phyloP scores from a whole-genome alignment of 2,329 filamentous ascomycete species.

The Coccinonectria pachysandricola region DNA sequence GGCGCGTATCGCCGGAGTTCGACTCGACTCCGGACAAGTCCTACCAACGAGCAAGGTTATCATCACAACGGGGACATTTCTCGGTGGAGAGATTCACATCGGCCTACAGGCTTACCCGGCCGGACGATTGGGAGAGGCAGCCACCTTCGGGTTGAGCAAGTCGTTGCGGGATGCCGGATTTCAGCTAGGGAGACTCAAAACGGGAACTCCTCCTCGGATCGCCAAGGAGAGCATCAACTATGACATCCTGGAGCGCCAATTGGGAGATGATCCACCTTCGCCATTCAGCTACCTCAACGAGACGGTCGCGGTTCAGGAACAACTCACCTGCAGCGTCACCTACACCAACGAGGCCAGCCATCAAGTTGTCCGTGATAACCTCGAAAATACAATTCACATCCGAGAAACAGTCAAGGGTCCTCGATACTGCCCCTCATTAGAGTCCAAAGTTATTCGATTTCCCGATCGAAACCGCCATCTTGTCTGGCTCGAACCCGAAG shows the following conservation, averaged over 20 bases:
- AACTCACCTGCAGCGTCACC: conserved; percentile 79
- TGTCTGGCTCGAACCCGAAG: conserved; percentile 95
- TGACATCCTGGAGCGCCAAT: conserved; percentile 57
- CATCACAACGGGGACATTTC: conserved; percentile 92
- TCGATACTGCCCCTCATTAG: conserved; percentile 88
- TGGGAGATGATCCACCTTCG: conserved; percentile 72
- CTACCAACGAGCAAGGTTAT: conserved; percentile 73
- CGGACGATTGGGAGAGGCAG: conserved; percentile 86
- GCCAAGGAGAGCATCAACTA: conserved; percentile 78
- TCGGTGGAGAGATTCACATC: conserved; percentile 94
- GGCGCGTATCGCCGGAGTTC: conserved; percentile 72
- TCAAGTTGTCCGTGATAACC: conserved; percentile 72
- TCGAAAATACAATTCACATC: conserved; percentile 96
- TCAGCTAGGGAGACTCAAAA: conserved; percentile 81
- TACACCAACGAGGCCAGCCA: conserved; percentile 79
- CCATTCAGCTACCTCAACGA: conserved; percentile 90
- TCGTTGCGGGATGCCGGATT: conserved; percentile 85
- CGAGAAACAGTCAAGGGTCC: conserved; percentile 90
- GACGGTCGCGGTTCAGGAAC: conserved; percentile 64
- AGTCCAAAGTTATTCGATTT: conserved; percentile 89
- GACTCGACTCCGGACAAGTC: conserved; percentile 77
- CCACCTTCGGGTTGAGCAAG: conserved; percentile 85
- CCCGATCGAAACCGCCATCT: conserved; percentile 71
- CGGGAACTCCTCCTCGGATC: conserved; percentile 84
- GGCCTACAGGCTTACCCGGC: conserved; percentile 76